phyloP scores from a whole-genome alignment of 129 eudicot genomes.

The Flaveria ramosissima region DNA sequence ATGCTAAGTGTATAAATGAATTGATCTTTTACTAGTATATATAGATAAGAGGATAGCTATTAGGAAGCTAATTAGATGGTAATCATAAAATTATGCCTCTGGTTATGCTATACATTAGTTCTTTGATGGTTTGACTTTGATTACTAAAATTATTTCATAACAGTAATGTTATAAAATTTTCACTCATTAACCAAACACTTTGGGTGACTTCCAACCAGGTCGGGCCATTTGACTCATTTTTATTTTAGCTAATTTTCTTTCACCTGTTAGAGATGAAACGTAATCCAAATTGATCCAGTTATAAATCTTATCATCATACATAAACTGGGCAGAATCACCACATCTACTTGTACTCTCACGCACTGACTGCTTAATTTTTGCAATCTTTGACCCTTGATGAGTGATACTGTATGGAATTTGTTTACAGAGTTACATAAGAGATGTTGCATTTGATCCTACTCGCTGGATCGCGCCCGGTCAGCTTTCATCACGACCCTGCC shows the following conservation, averaged over 20 bases:
- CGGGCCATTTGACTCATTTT: not conserved
- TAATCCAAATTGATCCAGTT: not conserved
- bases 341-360: not conserved
- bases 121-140: not conserved
- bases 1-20: too few relatives aligned
- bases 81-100: too few relatives aligned
- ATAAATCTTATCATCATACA: not conserved
- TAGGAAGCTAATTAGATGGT: too few relatives aligned
- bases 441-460: conserved; percentile 84
- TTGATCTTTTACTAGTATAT: too few relatives aligned
- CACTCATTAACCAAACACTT: not conserved
- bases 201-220: not conserved
- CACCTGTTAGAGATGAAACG: not conserved
- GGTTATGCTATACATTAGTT: too few relatives aligned
- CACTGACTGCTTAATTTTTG: not conserved
- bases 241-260: not conserved
- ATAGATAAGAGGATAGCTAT: too few relatives aligned
- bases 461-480: conserved; percentile 95
- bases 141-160: not conserved
- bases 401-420: conserved; percentile 6
- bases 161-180: not conserved
- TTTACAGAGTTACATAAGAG: conserved; percentile 71
- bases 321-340: not conserved
- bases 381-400: not conserved
- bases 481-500: conserved; percentile 54